Evolutionary conservation across 2,329 filamentous ascomycete genomes (phyloP).

Genomic region (Apiospora kogelbergensis): DNA sequence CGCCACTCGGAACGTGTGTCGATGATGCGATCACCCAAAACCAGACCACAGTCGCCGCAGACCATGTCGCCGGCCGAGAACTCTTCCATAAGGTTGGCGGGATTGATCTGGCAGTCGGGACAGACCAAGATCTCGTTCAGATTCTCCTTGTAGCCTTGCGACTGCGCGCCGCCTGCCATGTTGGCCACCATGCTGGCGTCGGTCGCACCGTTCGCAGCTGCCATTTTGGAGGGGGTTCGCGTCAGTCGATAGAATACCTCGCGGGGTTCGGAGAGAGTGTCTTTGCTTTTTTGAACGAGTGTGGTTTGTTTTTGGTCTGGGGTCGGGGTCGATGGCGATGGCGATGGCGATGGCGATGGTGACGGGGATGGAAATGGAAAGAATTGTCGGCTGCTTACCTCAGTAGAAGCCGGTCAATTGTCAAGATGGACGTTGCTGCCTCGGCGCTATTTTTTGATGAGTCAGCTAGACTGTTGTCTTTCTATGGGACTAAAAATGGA

Average conservation of each 20-base stretch:
- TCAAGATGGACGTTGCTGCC: neutral
- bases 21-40: conserved; percentile 87
- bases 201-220: conserved; percentile 15
- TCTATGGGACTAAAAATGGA: neutral
- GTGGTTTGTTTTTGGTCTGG: neutral
- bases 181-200: conserved; percentile 47
- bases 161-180: conserved; percentile 24
- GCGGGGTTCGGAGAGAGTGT: neutral
- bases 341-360: neutral
- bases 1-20: conserved; percentile 98
- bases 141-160: conserved; percentile 69
- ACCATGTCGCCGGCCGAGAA: conserved; percentile 91
- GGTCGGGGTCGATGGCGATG: neutral
- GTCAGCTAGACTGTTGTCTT: neutral
- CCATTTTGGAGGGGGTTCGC: neutral
- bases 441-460: conserved; percentile 1
- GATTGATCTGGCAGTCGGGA: conserved; percentile 85
- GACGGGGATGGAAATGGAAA: neutral
- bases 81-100: conserved; percentile 92
- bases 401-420: neutral
- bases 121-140: conserved; percentile 84
- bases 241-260: neutral
- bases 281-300: neutral
- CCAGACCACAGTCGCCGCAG: conserved; percentile 86
- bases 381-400: conserved; percentile 5